These are phyloP conservation scores for Hordeum pubiflorum DNA, from an alignment of 202 grass and related monocot species.

Conservation along the genomic window DNA sequence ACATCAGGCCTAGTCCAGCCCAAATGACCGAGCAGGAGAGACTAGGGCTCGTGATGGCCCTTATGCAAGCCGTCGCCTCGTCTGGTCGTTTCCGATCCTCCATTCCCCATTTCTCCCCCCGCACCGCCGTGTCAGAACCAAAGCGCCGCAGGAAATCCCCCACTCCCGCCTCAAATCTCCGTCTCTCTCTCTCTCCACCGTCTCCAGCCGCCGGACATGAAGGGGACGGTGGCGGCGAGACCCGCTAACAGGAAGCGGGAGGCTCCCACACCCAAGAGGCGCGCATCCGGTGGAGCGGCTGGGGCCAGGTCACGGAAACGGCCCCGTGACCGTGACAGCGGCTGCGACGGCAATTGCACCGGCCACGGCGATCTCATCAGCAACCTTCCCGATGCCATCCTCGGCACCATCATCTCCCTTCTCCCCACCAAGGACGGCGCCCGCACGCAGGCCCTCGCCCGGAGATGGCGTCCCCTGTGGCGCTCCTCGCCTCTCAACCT, in stretches of 20 bases:
- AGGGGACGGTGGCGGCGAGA: not conserved
- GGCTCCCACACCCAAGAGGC: not conserved
- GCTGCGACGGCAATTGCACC: not conserved
- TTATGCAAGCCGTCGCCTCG: too few species aligned
- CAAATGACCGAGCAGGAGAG: too few species aligned
- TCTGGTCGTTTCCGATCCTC: too few species aligned
- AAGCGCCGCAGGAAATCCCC: not conserved
- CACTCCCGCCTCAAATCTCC: not conserved
- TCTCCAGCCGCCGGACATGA: not conserved
- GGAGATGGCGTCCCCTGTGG: not conserved
- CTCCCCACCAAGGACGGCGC: not conserved
- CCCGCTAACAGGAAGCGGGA: not conserved
- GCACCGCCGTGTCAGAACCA: too few species aligned
- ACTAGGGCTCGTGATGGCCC: too few species aligned
- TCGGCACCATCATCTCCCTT: not conserved
- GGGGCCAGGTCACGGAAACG: not conserved
- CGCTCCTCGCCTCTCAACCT: not conserved
- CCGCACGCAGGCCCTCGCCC: not conserved
- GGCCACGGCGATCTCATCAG: not conserved
- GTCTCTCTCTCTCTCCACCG: not conserved
- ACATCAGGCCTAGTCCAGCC: too few species aligned
- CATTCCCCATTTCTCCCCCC: too few species aligned
- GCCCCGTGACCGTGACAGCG: not conserved
- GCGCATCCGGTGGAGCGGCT: not conserved
- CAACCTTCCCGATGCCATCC: not conserved